Evolutionary conservation across 140 eudicot species (phyloP).

Genomic region (Flaveria floridana): DNA sequence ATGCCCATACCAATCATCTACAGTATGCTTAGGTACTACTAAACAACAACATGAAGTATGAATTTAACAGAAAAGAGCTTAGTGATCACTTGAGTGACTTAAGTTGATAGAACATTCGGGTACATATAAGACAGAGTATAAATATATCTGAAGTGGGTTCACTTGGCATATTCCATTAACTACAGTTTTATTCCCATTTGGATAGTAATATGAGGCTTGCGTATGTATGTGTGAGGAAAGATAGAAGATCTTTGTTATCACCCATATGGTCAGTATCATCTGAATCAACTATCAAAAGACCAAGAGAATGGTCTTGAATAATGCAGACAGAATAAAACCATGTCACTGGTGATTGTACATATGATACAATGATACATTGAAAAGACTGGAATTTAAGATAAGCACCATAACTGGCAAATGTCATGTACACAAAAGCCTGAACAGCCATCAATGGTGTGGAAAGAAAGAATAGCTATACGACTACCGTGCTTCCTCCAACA

Average conservation of each 20-base stretch:
- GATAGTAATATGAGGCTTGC: neutral
- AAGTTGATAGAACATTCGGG: neutral
- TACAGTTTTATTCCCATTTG: neutral
- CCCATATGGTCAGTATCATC: neutral
- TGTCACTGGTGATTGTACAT: neutral
- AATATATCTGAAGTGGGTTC: neutral
- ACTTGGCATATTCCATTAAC: neutral
- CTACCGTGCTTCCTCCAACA: too few relatives aligned
- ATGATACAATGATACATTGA: neutral
- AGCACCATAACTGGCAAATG: neutral
- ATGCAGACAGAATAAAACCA: neutral
- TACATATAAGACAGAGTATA: neutral
- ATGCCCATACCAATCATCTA: neutral
- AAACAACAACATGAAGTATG: neutral
- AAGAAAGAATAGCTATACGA: too few relatives aligned
- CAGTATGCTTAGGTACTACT: neutral
- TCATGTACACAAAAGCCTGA: too few relatives aligned
- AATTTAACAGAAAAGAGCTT: neutral
- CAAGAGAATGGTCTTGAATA: neutral
- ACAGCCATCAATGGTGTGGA: too few relatives aligned
- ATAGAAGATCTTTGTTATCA: neutral
- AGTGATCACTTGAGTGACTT: neutral
- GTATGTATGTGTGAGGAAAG: neutral
- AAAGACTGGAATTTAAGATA: neutral
- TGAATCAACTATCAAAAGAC: neutral